Base-by-base conservation (phyloP, 768 basidiomycete genomes). In the Russula sp. region DNA sequence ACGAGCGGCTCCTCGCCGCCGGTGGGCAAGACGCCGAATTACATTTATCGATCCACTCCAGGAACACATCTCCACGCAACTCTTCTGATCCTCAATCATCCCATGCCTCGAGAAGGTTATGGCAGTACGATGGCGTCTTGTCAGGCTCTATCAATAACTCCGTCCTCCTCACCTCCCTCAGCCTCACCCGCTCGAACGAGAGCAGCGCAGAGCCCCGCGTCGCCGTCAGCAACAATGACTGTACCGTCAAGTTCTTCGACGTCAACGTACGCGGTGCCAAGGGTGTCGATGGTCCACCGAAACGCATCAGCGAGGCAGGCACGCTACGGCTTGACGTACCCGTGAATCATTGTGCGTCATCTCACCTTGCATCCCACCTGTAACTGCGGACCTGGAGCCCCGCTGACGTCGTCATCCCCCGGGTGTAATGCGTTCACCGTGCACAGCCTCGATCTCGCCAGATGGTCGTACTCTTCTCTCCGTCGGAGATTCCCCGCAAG, bases 401-500 rank as follows among this genome's bases (percentile, higher is more conserved):
- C 8, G 10, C 16, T 46, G 16, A 59, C 53, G 56, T 36, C 25
- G 47, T 43, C 60, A 41, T 32, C 61, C 29, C 46, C 25, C 25
- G 1, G 29, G 43, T 25, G 29, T 65, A n/a, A 64, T 45, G 66
- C 52, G 65, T 56, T 45, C 59, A 45, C 43, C 20, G 63, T 50
- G 45, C 47, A 57, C 67, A 95, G 92, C 90, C 5, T 93, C 93
- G 9, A 82, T 98, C 67, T 93, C 93, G 0, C 93, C 92, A 0
- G 91, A 96, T 68, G 88, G 93, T 1, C 82, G 83, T 48, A 93
- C 87, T 0, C 79, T 98, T 14, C 82, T 97, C 1, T 92, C 88
- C 3, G 94, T 95, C 0, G 94, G 95, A 25, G 94, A 98, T 71
- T 93, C 93, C 10, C 83, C 86, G 47, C 86, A 91, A 60, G 85